Evolutionary conservation across 306 rosid genomes (phyloP).

Genomic region (Rosa multiflora): DNA sequence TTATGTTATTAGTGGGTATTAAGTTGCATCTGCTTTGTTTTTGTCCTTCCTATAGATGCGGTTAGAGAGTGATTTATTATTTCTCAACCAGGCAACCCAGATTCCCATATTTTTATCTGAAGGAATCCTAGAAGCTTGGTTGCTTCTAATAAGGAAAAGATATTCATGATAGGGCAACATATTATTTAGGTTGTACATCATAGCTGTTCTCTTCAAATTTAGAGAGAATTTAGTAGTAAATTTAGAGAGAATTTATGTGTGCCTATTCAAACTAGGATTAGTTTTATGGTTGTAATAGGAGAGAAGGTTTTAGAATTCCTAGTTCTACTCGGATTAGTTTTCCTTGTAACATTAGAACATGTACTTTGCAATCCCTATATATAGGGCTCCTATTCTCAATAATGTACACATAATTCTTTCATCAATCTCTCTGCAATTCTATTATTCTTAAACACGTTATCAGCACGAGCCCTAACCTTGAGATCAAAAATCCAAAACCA

Average conservation of each 20-base stretch:
- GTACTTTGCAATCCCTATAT: too few species aligned
- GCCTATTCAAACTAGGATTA: too few species aligned
- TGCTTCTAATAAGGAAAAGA: conserved; percentile 39
- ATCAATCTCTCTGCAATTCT: too few species aligned
- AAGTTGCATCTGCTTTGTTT: conserved; percentile 6
- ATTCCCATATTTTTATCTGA: conserved; percentile 32
- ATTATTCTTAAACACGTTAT: too few species aligned
- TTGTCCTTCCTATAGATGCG: conserved; percentile 5
- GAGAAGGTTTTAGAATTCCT: too few species aligned
- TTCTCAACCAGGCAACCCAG: conserved; percentile 40
- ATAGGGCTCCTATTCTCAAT: too few species aligned
- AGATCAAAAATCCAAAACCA: too few species aligned
- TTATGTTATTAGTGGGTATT: background rate
- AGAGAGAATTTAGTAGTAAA: background rate
- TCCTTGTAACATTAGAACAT: too few species aligned
- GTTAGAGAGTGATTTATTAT: conserved; percentile 34
- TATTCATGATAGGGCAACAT: conserved; percentile 16
- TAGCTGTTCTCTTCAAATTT: conserved; percentile 11
- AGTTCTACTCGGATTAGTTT: too few species aligned
- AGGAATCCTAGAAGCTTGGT: conserved; percentile 47
- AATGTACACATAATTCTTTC: too few species aligned
- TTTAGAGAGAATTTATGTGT: background rate
- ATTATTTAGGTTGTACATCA: conserved; percentile 16
- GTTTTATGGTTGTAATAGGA: too few species aligned
- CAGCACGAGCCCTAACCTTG: too few species aligned